Percentiles rank a stretch among this genome's conserved stretches.
These are phyloP conservation scores for Lentinula novae-zelandiae DNA, from an alignment of 1,284 basidiomycete species.

Conservation along the genomic window DNA sequence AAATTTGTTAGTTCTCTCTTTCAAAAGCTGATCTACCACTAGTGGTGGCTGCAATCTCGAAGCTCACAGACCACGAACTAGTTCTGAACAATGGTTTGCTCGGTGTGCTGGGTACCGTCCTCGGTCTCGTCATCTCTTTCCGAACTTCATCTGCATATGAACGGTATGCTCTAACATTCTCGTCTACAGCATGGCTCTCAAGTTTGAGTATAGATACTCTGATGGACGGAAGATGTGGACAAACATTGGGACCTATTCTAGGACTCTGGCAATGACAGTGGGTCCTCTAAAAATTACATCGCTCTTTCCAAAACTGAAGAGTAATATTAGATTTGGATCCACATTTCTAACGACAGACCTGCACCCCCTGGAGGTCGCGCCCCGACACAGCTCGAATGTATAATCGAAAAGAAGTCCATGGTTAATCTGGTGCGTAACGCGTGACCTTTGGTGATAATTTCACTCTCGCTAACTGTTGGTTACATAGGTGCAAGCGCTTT, in stretches of 20 bases:
- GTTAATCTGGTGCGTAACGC: conserved; percentile 50
- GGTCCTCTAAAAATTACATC: conserved; percentile 8
- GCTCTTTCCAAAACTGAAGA: neutral
- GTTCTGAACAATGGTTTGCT: conserved; percentile 44
- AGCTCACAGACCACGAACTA: conserved; percentile 39
- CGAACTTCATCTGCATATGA: conserved; percentile 69
- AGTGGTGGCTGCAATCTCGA: conserved; percentile 54
- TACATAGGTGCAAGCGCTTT: conserved; percentile 55
- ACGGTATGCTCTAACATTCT: conserved; percentile 40
- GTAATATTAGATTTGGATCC: conserved; percentile 55
- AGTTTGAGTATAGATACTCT: conserved; percentile 39
- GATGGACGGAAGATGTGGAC: conserved; percentile 66
- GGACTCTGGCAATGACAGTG: conserved; percentile 54
- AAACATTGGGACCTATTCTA: conserved; percentile 47
- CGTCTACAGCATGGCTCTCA: neutral
- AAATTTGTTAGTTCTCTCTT: neutral
- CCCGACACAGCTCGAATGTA: conserved; percentile 39
- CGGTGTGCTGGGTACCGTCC: conserved; percentile 63
- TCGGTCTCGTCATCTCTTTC: conserved; percentile 69
- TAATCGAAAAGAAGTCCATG: conserved; percentile 73
- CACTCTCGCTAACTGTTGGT: neutral
- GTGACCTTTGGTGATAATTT: neutral
- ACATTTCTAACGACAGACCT: conserved; percentile 46
- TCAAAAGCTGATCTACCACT: neutral
- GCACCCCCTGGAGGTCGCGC: conserved; percentile 5